Evolutionary conservation across 2,329 filamentous ascomycete species (phyloP), one percentile per base, ranked within the genome.

Genomic region (Leptographium wingfieldii): DNA sequence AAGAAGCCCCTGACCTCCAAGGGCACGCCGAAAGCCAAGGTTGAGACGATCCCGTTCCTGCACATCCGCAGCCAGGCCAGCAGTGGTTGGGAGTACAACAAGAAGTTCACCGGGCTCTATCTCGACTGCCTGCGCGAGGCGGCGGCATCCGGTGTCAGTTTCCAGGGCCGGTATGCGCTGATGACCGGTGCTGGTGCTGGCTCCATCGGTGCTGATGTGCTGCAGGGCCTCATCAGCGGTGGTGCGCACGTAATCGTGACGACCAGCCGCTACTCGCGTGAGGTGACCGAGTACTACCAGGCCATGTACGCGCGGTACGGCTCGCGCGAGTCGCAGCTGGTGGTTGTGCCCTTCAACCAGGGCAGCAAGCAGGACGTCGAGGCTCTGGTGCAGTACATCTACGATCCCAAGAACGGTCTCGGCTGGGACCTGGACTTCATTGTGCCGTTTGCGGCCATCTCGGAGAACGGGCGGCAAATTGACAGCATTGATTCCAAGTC

Each of bases 251-350:
- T 99, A 49, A 79, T 97, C 58, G 95, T 99, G 61, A 99, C 94
- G 16, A 99, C 94, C 22, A 96, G 90, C 69, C 86, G 94, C 67
- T 99, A 94, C 80, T 99, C 94, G 19, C 89, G 91, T 54, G 88
- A 96, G 73, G 94, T 99, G 60, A 99, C 94, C 6, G 94, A 99
- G 77, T 99, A 97, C 78, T 99, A 99, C 76, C 94, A 99, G 75
- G 86, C 90, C 60, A 97, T 99, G 88, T 99, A 99, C 74, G 88
- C 92, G 64, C 88, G 92, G 63, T 96, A 88, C 69, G 94, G 94
- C 69, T 90, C 90, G 63, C 88, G 90, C 65, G 94, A 94, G 65
- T 97, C 94, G 61, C 92, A 97, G 76, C 86, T 99, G 60, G 90
- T 99, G 49, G 94, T 99, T 59, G 95, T 97, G 59, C 94, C 95